These are phyloP conservation scores for Coemansia sp. DNA, from an alignment of 192 early-diverging fungal species.

Conservation along the genomic window DNA sequence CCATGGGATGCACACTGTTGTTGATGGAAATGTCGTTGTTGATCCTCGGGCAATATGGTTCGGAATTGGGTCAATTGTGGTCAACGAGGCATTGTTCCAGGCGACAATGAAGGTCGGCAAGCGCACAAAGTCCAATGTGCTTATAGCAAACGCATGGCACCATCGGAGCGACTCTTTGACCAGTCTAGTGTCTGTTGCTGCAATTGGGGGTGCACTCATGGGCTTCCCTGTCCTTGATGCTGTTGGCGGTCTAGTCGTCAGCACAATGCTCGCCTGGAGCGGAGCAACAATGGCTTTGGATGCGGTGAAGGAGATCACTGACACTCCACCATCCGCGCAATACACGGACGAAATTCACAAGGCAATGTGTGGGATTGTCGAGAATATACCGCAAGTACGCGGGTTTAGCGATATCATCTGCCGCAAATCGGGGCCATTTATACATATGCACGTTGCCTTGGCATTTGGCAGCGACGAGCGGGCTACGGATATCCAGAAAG, in stretches of 20 bases:
- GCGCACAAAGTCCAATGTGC: slow-evolving; percentile 65
- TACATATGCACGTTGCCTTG: slow-evolving; percentile 31
- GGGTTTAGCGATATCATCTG: slow-evolving; percentile 27
- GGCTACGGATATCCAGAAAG: slow-evolving; percentile 19
- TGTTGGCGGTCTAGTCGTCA: slow-evolving; percentile 72
- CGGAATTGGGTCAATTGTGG: slow-evolving; percentile 62
- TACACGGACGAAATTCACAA: slow-evolving; percentile 30
- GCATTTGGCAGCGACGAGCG: slow-evolving; percentile 21
- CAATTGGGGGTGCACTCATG: slow-evolving; percentile 71
- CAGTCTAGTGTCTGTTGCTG: slow-evolving; percentile 69
- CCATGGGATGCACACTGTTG: slow-evolving; percentile 30
- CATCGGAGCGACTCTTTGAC: slow-evolving; percentile 78
- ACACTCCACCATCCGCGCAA: slow-evolving; percentile 44
- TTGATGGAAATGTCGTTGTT: slow-evolving; percentile 33
- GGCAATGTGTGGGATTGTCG: slow-evolving; percentile 15
- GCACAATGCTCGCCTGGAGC: slow-evolving; percentile 68
- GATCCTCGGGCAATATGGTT: slow-evolving; percentile 74
- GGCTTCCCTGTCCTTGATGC: slow-evolving; percentile 75
- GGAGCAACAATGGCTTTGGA: slow-evolving; percentile 58
- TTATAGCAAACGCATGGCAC: slow-evolving; percentile 87
- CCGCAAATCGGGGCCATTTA: slow-evolving; percentile 47
- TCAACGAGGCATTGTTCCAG: slow-evolving; percentile 79
- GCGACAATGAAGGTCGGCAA: slow-evolving; percentile 68
- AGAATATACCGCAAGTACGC: slow-evolving; percentile 5
- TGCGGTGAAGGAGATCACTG: slow-evolving; percentile 57